Conservation (phyloP, 2,329 filamentous ascomycete genomes). For the Pseudocercospora fuligena region DNA sequence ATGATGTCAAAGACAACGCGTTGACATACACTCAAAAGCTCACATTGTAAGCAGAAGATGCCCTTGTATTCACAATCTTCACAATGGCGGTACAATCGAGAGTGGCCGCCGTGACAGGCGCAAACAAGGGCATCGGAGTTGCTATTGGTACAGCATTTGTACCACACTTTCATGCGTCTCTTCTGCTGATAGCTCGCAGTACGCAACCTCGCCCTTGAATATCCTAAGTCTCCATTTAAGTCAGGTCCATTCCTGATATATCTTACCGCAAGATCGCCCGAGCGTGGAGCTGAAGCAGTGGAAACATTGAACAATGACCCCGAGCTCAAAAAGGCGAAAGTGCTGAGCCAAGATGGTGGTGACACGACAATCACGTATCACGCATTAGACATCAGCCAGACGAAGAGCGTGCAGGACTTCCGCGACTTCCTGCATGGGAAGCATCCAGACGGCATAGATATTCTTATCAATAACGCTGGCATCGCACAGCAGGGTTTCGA, state of each 20-base stretch:
- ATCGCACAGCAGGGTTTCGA: conserved; percentile 46
- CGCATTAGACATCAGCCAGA: conserved; percentile 54
- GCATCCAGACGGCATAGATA: conserved; percentile 57
- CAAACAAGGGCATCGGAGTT: conserved; percentile 59
- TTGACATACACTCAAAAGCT: background rate
- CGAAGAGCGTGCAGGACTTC: conserved; percentile 51
- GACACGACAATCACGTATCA: conserved; percentile 55
- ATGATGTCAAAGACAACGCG: conserved; percentile 3
- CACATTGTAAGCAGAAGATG: background rate
- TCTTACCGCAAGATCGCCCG: conserved; percentile 56
- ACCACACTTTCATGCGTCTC: background rate
- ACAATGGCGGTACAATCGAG: conserved; percentile 39
- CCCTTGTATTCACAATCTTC: background rate
- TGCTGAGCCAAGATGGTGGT: conserved; percentile 49
- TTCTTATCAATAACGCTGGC: conserved; percentile 60
- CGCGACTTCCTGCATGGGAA: conserved; percentile 48
- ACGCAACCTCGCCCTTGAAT: conserved; percentile 59
- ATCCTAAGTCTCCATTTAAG: conserved; percentile 55
- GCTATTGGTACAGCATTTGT: conserved; percentile 47
- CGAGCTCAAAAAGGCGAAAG: conserved; percentile 52
- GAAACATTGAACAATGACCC: conserved; percentile 50
- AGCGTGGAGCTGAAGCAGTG: conserved; percentile 55
- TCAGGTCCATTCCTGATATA: conserved; percentile 59
- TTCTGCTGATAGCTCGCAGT: conserved; percentile 41
- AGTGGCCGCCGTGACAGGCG: conserved; percentile 60